Base-by-base conservation (phyloP, 768 basidiomycete genomes). In the Boletales sp. region DNA sequence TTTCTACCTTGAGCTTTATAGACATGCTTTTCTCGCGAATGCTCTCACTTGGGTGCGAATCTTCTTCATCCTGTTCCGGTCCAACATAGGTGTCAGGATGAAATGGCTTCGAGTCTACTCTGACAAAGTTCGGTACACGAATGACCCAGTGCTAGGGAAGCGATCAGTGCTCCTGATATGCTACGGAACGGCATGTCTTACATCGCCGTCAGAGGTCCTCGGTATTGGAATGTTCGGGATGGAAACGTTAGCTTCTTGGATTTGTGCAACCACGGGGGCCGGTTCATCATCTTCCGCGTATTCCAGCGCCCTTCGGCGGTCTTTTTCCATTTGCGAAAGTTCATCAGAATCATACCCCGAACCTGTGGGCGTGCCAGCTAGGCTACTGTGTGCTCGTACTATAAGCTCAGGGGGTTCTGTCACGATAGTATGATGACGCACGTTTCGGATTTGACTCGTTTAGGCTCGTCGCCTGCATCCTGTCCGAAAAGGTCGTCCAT, bases 121-220 rank as follows among this genome's bases (percentile, higher is more conserved):
- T 85, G 49, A 99, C 84, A 63, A 90, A 97, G 63, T 90, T 90
- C n/a, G 95, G 97, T 66, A 97, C 82, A 37, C 90, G 84, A 48
- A 95, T 82, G 45, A 93, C 86, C 94, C 94, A 97, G 57, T 86
- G 83, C 91, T 56, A 47, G 45, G 36, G 44, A 3, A 45, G 30
- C 30, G 46, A 48, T 54, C 36, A 64, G 43, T 18, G 7, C 39
- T 19, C 37, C 37, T 36, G 43, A 40, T 14, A 51, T 46, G 17
- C 27, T 29, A 38, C 27, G 41, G 21, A 21, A 46, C 49, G 34
- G 43, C 32, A 44, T 43, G 13, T 62, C 83, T 73, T 66, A 94
- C 94, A 63, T 87, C 80, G 47, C 84, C 86, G 65, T 94, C 87
- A 51, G 88, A 86, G 55, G 83, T 84, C 58, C 78, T 80, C 45